Evolutionary conservation across 371 early-diverging fungal species (phyloP), one percentile per base, ranked within the genome.

Genomic region (Mucor velutinosus): DNA sequence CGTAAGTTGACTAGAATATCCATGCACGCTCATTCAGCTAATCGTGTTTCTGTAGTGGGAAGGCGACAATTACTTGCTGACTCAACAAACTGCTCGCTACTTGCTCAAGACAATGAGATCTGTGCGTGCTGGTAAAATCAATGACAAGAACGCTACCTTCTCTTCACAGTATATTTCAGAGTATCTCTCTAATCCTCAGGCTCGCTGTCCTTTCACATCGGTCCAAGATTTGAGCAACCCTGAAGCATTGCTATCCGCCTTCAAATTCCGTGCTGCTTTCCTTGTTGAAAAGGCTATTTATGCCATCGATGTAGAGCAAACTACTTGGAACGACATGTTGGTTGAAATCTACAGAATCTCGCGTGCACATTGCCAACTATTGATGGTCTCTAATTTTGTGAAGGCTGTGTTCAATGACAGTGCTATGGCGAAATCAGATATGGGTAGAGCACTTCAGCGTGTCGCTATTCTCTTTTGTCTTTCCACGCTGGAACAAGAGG

Each of bases 51-150:
- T 74, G 2, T 41, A 83, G 83, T 92, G 92, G 92, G 94, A 94
- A 73, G 94, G 94, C 32, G 94, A 94, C 69, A 94, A 94, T 77
- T 92, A 88, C 65, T 77, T 94, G 21, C 74, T 94, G 68, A 89
- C 92, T 17, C 93, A 92, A 70, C 95, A 94, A 80, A 89, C 90
- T 0, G 76, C 88, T 17, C 89, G 92, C 7, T 92, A 90, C 71
- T 77, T 94, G 15, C 53, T 88, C 27, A 87, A 86, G 71, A 83
- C 85, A 25, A 73, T 87, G 58, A 75, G 80, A 6, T 69, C 73
- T 0, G 67, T 85, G 0, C 76, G 41, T n/a, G 70, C 83, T 10
- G 78, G 76, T 60, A 79, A 79, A 64, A 68, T 61, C 15, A 56
- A 65, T 11, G 74, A 57, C 25, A 72, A 77, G 41, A 72, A 73